Evolutionary conservation across 2,329 filamentous ascomycete genomes (phyloP).

Genomic region (Orbilia oligospora): DNA sequence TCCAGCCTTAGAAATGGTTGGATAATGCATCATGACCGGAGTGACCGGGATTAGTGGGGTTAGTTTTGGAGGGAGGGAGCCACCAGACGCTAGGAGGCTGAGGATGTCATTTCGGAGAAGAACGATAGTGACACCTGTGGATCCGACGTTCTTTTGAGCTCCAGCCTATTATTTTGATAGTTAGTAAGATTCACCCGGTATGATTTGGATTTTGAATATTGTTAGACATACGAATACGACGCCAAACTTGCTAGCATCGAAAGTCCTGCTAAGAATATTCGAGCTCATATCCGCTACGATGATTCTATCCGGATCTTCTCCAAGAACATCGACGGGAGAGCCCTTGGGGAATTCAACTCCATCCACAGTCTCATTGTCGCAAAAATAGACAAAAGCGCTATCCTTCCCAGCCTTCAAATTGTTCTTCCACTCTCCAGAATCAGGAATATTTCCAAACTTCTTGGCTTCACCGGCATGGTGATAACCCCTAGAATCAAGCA

Average conservation of each 20-base stretch:
- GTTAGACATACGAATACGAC: constrained; percentile 79
- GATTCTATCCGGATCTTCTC: constrained; percentile 77
- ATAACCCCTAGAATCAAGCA: constrained; percentile 73
- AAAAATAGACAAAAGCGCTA: constrained; percentile 84
- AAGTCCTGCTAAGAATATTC: constrained; percentile 86
- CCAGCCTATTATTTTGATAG: constrained; percentile 70
- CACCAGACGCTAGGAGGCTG: constrained; percentile 76
- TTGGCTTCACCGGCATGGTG: constrained; percentile 70
- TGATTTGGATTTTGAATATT: not conserved
- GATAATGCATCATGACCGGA: constrained; percentile 85
- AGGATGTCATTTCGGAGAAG: constrained; percentile 87
- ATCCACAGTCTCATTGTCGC: constrained; percentile 94
- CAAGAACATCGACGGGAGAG: constrained; percentile 75
- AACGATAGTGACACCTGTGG: constrained; percentile 86
- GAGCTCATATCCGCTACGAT: constrained; percentile 95
- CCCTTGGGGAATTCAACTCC: constrained; percentile 85
- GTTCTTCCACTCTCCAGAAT: constrained; percentile 81
- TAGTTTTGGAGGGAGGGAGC: constrained; percentile 73
- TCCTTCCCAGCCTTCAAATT: constrained; percentile 73
- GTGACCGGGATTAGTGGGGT: constrained; percentile 82
- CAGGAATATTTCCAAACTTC: constrained; percentile 88
- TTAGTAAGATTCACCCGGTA: constrained; percentile 12
- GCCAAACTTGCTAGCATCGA: constrained; percentile 84
- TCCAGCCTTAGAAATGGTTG: constrained; percentile 90
- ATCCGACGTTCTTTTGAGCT: constrained; percentile 94